Evolutionary conservation across 371 early-diverging fungal species (phyloP), one percentile per base, ranked within the genome.

Genomic region (Mortierella sp.): DNA sequence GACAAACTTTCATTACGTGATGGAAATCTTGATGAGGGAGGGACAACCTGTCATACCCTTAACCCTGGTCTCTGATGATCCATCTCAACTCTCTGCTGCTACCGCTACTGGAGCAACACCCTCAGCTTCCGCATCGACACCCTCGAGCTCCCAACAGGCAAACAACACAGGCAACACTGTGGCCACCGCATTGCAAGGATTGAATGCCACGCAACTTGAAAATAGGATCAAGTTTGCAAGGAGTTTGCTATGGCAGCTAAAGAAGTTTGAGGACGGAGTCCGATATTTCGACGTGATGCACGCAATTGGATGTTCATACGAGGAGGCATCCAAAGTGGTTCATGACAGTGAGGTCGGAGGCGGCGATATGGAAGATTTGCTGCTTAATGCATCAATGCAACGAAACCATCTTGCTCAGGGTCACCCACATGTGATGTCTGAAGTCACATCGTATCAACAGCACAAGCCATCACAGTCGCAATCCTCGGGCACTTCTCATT

Each of bases 261-360:
- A 77, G 55, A 76, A 81, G 32, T 90, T 88, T 40, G 86, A 85
- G 43, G 70, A 79, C 11, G 77, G 83, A 16, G 67, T 84, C 61
- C 59, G 69, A 4, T 81, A 83, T 41, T 90, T 87, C 67, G 86
- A 85, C 43, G 86, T 88, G 1, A 90, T 90, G 91, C 86, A 88
- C 63, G 86, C 83, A 1, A 74, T 81, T 40, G 78, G 82, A 19
- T 75, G 77, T 32, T 85, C 87, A 3, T 90, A 82, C 68, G 81
- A 85, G 8, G 87, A 88, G 36, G 91, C 91, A 11, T 70, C 73
- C 11, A 78, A 72, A 45, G 76, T 75, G 4, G 69, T 76, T 5
- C 69, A 72, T 60, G 76, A 81, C 15, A 68, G 60, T 15, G 75
- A 75, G 63, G 24, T 62, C 11, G 70, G 67, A 24, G 58, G 59